Evolutionary conservation across 495 filamentous ascomycete species (phyloP).

Genomic region (Penicillium coprophilum): DNA sequence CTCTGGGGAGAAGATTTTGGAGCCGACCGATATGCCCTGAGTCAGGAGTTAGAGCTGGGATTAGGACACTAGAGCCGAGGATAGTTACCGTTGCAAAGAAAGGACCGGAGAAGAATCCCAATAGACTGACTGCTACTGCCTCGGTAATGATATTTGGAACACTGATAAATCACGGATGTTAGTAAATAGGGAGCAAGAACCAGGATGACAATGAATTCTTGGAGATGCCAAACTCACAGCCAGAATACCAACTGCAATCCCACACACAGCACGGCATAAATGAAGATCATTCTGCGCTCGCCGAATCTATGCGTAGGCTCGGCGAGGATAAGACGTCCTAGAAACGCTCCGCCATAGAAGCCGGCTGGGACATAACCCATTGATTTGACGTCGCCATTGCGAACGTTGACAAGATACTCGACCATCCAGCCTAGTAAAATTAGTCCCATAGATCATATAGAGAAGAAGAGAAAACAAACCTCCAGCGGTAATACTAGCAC

Average conservation of each 20-base stretch:
- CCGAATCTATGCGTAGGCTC: constrained; percentile 32
- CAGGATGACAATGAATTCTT: background rate
- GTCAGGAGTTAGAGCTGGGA: background rate
- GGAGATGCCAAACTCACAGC: constrained; percentile 26
- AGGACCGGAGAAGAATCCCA: constrained; percentile 33
- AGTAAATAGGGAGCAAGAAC: background rate
- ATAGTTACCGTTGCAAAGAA: constrained; percentile 36
- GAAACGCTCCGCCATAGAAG: constrained; percentile 31
- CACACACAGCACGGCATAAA: constrained; percentile 34
- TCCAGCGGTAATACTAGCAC: constrained; percentile 30
- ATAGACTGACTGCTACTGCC: constrained; percentile 33
- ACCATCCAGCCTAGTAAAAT: constrained; percentile 29
- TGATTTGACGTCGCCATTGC: constrained; percentile 30
- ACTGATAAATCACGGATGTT: constrained; percentile 7
- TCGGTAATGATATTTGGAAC: constrained; percentile 37
- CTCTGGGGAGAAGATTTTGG: constrained; percentile 29
- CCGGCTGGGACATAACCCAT: constrained; percentile 36
- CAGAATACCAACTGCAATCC: constrained; percentile 34
- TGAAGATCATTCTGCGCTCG: constrained; percentile 32
- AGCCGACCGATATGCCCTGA: constrained; percentile 33
- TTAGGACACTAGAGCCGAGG: background rate
- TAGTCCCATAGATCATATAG: background rate
- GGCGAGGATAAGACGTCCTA: constrained; percentile 29
- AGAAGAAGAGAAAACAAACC: constrained; percentile 14
- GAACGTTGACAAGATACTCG: constrained; percentile 34